Percentiles rank a stretch among this genome's conserved stretches.
phyloP scores from a whole-genome alignment of 305 asterid genomes.

The Petunia hybrid region DNA sequence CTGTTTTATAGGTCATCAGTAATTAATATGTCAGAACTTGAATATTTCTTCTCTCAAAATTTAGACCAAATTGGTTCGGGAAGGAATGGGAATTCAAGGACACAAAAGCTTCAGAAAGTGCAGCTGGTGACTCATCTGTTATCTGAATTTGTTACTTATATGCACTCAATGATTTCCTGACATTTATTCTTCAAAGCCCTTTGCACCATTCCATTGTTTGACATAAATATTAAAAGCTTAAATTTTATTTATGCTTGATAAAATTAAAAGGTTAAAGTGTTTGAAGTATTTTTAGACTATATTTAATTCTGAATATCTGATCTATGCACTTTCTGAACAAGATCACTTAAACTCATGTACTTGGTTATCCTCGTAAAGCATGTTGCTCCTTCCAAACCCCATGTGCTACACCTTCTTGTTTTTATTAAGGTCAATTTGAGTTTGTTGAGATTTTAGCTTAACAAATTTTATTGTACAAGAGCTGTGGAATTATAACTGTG shows the following conservation, averaged over 20 bases:
- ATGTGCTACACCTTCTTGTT: not conserved
- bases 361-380: constrained; percentile 2
- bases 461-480: not conserved
- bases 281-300: not conserved
- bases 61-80: constrained; percentile 44
- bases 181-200: not conserved
- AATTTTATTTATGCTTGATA: not conserved
- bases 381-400: not conserved
- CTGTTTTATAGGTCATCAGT: constrained; percentile 70
- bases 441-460: not conserved
- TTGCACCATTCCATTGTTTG: constrained; percentile 10
- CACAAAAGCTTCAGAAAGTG: constrained; percentile 69
- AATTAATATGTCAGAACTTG: constrained; percentile 82
- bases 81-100: constrained; percentile 45
- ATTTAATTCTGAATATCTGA: not conserved
- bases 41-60: constrained; percentile 78
- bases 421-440: not conserved
- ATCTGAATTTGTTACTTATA: not conserved
- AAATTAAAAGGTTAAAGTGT: not conserved
- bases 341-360: not conserved
- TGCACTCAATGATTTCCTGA: constrained; percentile 18
- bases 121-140: constrained; percentile 62
- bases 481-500: not conserved
- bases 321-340: not conserved
- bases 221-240: constrained; percentile 2